Conservation (phyloP, 805 yeast species). For the Metschnikowia corniflorae region DNA sequence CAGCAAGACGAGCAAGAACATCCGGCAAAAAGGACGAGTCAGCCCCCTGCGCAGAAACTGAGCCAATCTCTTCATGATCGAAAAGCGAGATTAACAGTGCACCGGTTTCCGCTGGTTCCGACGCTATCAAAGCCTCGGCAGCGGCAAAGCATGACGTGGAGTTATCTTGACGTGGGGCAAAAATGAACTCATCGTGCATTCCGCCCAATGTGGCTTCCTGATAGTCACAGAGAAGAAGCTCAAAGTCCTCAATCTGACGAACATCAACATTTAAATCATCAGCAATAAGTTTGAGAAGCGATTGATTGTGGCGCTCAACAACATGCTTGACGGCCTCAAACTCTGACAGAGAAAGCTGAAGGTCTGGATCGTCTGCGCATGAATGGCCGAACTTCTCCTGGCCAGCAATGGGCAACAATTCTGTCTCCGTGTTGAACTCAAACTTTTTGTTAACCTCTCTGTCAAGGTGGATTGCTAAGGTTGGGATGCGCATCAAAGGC, state of each 20-base stretch:
- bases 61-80: constrained; percentile 96
- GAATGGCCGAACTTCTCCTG: constrained; percentile 26
- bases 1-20: constrained; percentile 63
- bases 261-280: constrained; percentile 50
- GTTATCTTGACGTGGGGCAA: constrained; percentile 89
- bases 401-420: constrained; percentile 84
- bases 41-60: constrained; percentile 94
- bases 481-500: constrained; percentile 84
- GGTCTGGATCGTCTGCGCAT: constrained; percentile 53
- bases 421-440: constrained; percentile 86
- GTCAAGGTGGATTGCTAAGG: constrained; percentile 88
- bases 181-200: constrained; percentile 81
- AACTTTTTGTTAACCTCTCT: constrained; percentile 73
- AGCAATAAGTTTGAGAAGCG: constrained; percentile 67
- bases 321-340: constrained; percentile 64
- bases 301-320: constrained; percentile 71
- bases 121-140: constrained; percentile 60
- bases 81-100: constrained; percentile 77
- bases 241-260: constrained; percentile 82
- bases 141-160: constrained; percentile 85
- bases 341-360: constrained; percentile 46
- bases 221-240: constrained; percentile 78
- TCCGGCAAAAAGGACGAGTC: constrained; percentile 87
- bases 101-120: constrained; percentile 49
- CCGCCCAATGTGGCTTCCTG: constrained; percentile 87